Evolutionary conservation across 805 yeast genomes (phyloP).

Genomic region (Hyphopichia homilentoma): DNA sequence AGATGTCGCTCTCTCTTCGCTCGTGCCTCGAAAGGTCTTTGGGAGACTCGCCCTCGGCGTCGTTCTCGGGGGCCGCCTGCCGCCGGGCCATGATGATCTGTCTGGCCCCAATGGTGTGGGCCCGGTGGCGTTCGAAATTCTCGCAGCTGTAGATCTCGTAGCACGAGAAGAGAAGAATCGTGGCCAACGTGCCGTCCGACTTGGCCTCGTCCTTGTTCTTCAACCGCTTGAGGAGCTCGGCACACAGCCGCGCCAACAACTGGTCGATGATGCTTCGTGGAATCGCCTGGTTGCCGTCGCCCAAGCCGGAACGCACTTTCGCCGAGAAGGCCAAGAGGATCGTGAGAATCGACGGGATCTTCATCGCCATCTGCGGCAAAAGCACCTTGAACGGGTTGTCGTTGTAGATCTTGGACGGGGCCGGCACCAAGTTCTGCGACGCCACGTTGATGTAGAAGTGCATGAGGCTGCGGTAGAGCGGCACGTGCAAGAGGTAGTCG

Average conservation of each 20-base stretch:
- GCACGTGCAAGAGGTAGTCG: constrained; percentile 54
- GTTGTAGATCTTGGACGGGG: constrained; percentile 50
- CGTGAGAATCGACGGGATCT: constrained; percentile 52
- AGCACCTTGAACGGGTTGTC: constrained; percentile 65
- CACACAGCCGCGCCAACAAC: constrained; percentile 52
- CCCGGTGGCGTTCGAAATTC: constrained; percentile 52
- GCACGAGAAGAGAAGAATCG: constrained; percentile 55
- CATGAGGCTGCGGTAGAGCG: constrained; percentile 57
- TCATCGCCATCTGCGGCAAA: constrained; percentile 66
- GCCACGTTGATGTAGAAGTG: constrained; percentile 62
- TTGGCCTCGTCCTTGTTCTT: constrained; percentile 50
- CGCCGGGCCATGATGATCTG: constrained; percentile 56
- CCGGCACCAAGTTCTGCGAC: constrained; percentile 60
- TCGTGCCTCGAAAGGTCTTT: constrained; percentile 10
- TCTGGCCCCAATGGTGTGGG: constrained; percentile 65
- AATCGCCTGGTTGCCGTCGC: constrained; percentile 14
- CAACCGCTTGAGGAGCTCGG: constrained; percentile 50
- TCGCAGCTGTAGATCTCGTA: constrained; percentile 47
- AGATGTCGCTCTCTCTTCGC: constrained; percentile 35
- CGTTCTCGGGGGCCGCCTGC: not conserved
- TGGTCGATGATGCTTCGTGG: constrained; percentile 46
- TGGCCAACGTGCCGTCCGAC: constrained; percentile 64
- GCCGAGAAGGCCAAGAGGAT: constrained; percentile 48
- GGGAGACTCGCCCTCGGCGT: constrained; percentile 1
- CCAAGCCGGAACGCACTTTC: constrained; percentile 21